Conservation (phyloP, 1,284 basidiomycete species). For the Vanrija humicola region DNA sequence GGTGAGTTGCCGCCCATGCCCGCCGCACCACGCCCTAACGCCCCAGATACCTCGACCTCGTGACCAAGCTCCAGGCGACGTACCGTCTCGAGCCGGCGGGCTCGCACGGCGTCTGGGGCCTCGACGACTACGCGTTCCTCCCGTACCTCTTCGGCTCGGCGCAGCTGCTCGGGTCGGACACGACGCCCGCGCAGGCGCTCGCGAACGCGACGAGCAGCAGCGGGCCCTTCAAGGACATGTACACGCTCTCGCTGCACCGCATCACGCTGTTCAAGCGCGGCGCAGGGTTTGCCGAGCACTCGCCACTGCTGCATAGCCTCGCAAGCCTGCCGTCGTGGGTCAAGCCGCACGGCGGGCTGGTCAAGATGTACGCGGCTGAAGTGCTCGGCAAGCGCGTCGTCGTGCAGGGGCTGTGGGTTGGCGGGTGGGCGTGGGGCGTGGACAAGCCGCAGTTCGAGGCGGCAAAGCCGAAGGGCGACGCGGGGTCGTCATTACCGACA, state of each 20-base stretch:
- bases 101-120: slow-evolving; percentile 95
- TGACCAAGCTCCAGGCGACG: slow-evolving; percentile 80
- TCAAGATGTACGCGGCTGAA: slow-evolving; percentile 97
- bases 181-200: slow-evolving; percentile 48
- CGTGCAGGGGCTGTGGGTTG: slow-evolving; percentile 88
- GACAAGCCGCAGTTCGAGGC: not conserved
- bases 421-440: slow-evolving; percentile 55
- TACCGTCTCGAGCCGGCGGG: slow-evolving; percentile 95
- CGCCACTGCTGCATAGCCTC: slow-evolving; percentile 83
- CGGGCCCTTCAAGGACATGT: slow-evolving; percentile 57
- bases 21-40: slow-evolving; percentile 30
- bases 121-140: slow-evolving; percentile 90
- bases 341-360: slow-evolving; percentile 82
- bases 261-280: slow-evolving; percentile 77
- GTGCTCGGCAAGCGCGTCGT: slow-evolving; percentile 95
- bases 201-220: slow-evolving; percentile 3
- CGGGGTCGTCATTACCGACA: not conserved
- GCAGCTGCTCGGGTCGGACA: slow-evolving; percentile 60
- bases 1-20: slow-evolving; percentile 24
- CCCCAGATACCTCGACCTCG: slow-evolving; percentile 69
- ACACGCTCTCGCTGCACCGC: slow-evolving; percentile 74
- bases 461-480: not conserved
- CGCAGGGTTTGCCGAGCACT: slow-evolving; percentile 81
- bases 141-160: slow-evolving; percentile 90
- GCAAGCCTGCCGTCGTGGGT: slow-evolving; percentile 79